Base-by-base conservation (phyloP, 495 filamentous ascomycete species). In the Aspergillus avenaceus region DNA sequence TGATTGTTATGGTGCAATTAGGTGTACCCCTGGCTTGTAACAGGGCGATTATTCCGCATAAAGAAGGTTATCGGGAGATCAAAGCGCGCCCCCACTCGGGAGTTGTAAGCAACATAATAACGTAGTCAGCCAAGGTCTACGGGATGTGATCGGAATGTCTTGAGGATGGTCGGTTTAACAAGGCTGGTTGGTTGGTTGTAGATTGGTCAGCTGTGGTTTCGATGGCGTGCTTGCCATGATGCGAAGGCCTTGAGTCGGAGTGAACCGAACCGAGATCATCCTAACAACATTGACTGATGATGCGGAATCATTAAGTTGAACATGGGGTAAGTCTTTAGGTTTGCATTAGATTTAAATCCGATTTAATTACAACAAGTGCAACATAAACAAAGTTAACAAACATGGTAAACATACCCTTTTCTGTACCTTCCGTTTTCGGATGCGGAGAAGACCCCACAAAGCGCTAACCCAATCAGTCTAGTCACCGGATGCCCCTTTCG, bases 1-100 rank as follows among this genome's bases (percentile, higher is more conserved):
- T 29, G n/a, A 3, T 22, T 14, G 13, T 32, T 6, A 18, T 19
- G 12, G 46, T 48, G 34, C 46, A 48, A 48, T 48, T 22, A 48
- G 31, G 27, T 19, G 16, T 13, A 36, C 1, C 32, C 32, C 6
- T 36, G 13, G 12, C 18, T 16, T 2, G 2, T 36, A 36, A 14
- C 6, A 36, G 14, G 2, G 18, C 13, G 28, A 31, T 31, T 36
- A 36, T 36, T 36, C 32, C 32, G n/a, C 5, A 36, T 14, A 36
- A 1, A 36, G 32, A 2, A 36, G 12, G 12, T 16, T 36, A 36
- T 36, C 32, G 32, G 32, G 13, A 7, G 12, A 36, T 36, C 32
- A 2, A n/a, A 4, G 32, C 2, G n/a, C 6, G n/a, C 18, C 32
- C 32, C 32, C 32, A 14, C 32, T 16, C 32, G 32, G 32, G 7